Evolutionary conservation across 306 rosid species (phyloP).

Genomic region (Gynostemma pentaphyllum): DNA sequence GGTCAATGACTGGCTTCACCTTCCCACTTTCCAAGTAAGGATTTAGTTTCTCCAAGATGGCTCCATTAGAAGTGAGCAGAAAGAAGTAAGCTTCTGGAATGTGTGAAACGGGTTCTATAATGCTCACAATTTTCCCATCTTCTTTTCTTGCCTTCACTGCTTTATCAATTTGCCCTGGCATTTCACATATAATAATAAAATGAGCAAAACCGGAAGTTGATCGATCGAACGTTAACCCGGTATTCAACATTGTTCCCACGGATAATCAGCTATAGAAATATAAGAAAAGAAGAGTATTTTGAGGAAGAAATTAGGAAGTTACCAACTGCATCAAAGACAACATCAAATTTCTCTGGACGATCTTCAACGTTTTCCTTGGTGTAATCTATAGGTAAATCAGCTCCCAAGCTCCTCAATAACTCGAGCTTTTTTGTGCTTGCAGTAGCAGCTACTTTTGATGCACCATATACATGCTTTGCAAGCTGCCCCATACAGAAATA

Average conservation of each 20-base stretch:
- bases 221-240: neutral
- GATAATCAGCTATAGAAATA: neutral
- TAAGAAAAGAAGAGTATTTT: neutral
- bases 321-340: conserved; percentile 63
- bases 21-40: conserved; percentile 62
- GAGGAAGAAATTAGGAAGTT: neutral
- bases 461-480: conserved; percentile 58
- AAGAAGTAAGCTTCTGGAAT: conserved; percentile 29
- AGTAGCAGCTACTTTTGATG: conserved; percentile 57
- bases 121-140: conserved; percentile 50
- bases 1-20: conserved; percentile 55
- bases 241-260: neutral
- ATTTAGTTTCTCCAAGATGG: conserved; percentile 37
- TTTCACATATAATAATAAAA: too few relatives aligned
- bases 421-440: conserved; percentile 44
- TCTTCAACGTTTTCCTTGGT: conserved; percentile 47
- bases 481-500: conserved; percentile 23
- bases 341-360: conserved; percentile 52
- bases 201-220: neutral
- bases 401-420: conserved; percentile 42
- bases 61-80: conserved; percentile 31
- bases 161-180: conserved; percentile 40
- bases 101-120: conserved; percentile 22
- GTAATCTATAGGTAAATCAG: conserved; percentile 50
- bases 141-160: conserved; percentile 51